Evolutionary conservation across 768 basidiomycete genomes (phyloP).

Genomic region (Hygrocybe coccinea): DNA sequence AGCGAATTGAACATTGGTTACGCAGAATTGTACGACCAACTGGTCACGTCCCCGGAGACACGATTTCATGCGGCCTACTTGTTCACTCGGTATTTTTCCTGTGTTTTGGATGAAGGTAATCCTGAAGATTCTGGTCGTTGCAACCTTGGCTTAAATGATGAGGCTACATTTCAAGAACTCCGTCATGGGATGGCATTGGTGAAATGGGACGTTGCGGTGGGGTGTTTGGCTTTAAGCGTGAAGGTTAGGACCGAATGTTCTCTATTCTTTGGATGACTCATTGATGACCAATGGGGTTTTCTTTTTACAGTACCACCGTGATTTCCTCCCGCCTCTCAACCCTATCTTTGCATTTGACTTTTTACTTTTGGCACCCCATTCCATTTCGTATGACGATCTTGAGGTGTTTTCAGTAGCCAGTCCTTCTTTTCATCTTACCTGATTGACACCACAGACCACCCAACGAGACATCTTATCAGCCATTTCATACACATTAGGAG

Average conservation of each 20-base stretch:
- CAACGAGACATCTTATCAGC: conserved; percentile 52
- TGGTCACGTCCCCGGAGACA: conserved; percentile 50
- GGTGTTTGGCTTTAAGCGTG: conserved; percentile 54
- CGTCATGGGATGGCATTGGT: conserved; percentile 32
- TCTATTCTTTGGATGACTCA: neutral
- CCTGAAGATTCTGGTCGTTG: neutral
- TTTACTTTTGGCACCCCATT: conserved; percentile 45
- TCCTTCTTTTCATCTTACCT: conserved; percentile 3
- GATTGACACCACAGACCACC: conserved; percentile 35
- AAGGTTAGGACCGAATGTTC: conserved; percentile 39
- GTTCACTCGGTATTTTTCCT: conserved; percentile 52
- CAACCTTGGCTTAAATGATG: conserved; percentile 7
- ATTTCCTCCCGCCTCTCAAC: conserved; percentile 51
- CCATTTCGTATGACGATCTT: conserved; percentile 42
- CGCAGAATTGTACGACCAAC: conserved; percentile 46
- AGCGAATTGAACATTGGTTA: conserved; percentile 5
- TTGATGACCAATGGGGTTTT: neutral
- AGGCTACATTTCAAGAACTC: neutral
- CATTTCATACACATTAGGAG: conserved; percentile 46
- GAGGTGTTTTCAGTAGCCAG: conserved; percentile 38
- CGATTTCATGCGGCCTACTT: conserved; percentile 62
- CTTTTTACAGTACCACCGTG: conserved; percentile 51
- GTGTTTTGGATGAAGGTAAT: conserved; percentile 25
- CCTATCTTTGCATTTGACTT: conserved; percentile 52
- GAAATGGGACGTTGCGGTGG: conserved; percentile 57